These are phyloP conservation scores for Zygosaccharomyces pseudobailii DNA, from an alignment of 1,139 yeast genomes.

Conservation along the genomic window DNA sequence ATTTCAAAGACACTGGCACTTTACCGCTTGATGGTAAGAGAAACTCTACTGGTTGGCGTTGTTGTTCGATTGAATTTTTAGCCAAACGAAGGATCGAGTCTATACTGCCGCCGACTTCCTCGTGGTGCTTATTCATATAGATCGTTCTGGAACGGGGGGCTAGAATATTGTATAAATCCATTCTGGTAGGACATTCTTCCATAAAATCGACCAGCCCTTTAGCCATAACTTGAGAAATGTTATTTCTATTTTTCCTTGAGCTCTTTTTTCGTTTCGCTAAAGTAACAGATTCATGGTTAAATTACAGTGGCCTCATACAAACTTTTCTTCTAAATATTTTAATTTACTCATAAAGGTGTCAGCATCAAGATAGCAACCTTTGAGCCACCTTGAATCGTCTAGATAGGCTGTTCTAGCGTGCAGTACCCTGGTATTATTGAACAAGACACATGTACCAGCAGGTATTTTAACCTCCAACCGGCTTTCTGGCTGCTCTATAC, in stretches of 20 bases:
- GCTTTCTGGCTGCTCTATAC: slow-evolving; percentile 51
- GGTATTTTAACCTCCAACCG: slow-evolving; percentile 54
- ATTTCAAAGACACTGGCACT: neutral
- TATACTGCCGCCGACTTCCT: slow-evolving; percentile 7
- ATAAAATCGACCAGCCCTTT: slow-evolving; percentile 4
- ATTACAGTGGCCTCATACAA: slow-evolving; percentile 9
- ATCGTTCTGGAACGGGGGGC: slow-evolving; percentile 7
- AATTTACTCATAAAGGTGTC: slow-evolving; percentile 67
- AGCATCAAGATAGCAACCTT: slow-evolving; percentile 73
- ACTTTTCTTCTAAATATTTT: slow-evolving; percentile 36
- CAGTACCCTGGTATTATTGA: slow-evolving; percentile 67
- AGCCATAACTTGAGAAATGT: neutral
- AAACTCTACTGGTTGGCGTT: slow-evolving; percentile 9
- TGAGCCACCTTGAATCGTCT: slow-evolving; percentile 63
- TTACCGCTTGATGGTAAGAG: slow-evolving; percentile 1
- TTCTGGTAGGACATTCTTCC: slow-evolving; percentile 2
- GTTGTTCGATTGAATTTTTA: slow-evolving; percentile 12
- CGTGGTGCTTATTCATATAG: slow-evolving; percentile 4
- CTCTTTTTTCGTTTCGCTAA: neutral
- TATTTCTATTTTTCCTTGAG: neutral
- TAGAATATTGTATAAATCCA: slow-evolving; percentile 6
- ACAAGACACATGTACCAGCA: slow-evolving; percentile 63
- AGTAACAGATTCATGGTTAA: neutral
- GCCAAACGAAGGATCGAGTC: slow-evolving; percentile 11
- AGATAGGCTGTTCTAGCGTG: slow-evolving; percentile 63